These are phyloP conservation scores for Brettanomyces nanus DNA, from an alignment of 805 yeast species.

Conservation along the genomic window DNA sequence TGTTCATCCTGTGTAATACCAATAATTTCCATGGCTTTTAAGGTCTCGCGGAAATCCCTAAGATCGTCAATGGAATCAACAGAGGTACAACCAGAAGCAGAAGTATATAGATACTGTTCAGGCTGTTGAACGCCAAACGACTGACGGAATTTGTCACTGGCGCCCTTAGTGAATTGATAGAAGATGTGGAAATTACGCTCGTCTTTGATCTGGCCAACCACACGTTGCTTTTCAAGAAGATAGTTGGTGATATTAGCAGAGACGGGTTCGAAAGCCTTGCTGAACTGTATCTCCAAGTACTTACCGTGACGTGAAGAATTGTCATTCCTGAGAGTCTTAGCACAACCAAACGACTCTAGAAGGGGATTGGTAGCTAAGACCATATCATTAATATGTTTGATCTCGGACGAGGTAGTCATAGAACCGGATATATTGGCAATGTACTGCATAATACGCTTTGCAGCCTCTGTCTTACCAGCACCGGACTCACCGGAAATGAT, in stretches of 20 bases:
- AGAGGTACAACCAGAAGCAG: constrained; percentile 74
- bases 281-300: constrained; percentile 86
- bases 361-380: constrained; percentile 94
- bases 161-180: constrained; percentile 90
- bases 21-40: constrained; percentile 80
- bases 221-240: constrained; percentile 88
- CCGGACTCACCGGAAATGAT: constrained; percentile 97
- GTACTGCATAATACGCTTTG: constrained; percentile 96
- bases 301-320: constrained; percentile 91
- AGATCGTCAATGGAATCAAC: constrained; percentile 84
- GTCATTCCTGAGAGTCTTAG: constrained; percentile 82
- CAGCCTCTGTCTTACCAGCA: constrained; percentile 98
- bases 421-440: constrained; percentile 83
- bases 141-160: constrained; percentile 77
- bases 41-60: constrained; percentile 70
- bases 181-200: constrained; percentile 97
- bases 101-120: constrained; percentile 84
- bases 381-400: constrained; percentile 89
- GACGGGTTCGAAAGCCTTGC: constrained; percentile 74
- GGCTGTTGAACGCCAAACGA: constrained; percentile 88
- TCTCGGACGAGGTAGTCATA: constrained; percentile 51
- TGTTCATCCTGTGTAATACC: constrained; percentile 80
- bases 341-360: constrained; percentile 88
- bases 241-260: constrained; percentile 96
- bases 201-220: constrained; percentile 85